A percentile compares a stretch with the other conserved stretches of the same genome.
These are phyloP conservation scores for Penicillium sclerotiorum DNA, from an alignment of 2,329 filamentous ascomycete species.

Conservation along the genomic window DNA sequence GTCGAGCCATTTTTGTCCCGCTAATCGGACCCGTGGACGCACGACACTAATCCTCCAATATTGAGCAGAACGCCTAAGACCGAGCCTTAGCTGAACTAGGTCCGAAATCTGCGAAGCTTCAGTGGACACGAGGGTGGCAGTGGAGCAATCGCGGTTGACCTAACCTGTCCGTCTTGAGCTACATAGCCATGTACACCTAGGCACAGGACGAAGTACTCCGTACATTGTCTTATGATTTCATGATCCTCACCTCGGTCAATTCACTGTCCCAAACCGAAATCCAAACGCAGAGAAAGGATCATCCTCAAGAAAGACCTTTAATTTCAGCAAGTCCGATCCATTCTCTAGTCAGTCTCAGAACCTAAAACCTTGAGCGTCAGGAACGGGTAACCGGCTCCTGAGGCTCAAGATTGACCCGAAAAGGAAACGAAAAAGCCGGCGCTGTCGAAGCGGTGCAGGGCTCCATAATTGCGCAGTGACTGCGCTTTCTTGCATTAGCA, in stretches of 20 bases:
- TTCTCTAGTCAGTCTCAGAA: background rate
- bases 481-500: slow-evolving; percentile 10
- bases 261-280: no score
- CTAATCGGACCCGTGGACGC: slow-evolving; percentile 4
- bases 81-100: no score
- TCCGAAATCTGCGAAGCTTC: no score
- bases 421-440: slow-evolving; percentile 5
- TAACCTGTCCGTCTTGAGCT: no score
- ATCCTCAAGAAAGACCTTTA: no score
- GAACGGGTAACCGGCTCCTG: slow-evolving; percentile 16
- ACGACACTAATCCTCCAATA: slow-evolving; percentile 2
- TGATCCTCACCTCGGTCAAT: no score
- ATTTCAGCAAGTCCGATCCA: background rate
- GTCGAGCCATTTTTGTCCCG: background rate
- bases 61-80: background rate
- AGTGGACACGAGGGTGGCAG: no score
- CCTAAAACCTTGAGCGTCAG: background rate
- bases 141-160: no score
- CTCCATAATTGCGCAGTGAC: slow-evolving; percentile 16
- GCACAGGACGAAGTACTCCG: no score
- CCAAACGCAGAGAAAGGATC: no score
- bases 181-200: no score
- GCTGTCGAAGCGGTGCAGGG: background rate
- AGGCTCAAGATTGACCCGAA: slow-evolving; percentile 18
- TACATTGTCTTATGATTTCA: no score